Conservation (phyloP, 768 basidiomycete genomes). For the Sporobolomyces pararoseus region DNA sequence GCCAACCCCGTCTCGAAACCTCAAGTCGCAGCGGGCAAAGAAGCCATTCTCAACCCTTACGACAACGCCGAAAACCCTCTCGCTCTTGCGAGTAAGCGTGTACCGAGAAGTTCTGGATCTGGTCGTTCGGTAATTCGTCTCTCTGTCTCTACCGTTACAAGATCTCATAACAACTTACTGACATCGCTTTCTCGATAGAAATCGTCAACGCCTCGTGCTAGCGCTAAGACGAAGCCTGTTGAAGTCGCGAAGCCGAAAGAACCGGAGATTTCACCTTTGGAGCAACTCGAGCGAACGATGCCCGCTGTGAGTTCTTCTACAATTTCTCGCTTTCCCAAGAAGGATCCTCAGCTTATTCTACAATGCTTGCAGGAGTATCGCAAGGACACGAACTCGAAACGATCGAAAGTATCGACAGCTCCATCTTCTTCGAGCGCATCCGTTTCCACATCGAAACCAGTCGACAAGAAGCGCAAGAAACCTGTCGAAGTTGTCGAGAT, state of each 20-base stretch:
- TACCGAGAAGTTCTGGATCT: slow-evolving; percentile 3
- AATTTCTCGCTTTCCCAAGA: not conserved
- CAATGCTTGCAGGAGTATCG: slow-evolving; percentile 9
- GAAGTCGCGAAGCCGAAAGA: slow-evolving; percentile 4
- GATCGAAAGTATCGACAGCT: not conserved
- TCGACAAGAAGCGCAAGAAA: slow-evolving; percentile 13
- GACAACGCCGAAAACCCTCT: slow-evolving; percentile 18
- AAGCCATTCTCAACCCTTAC: slow-evolving; percentile 39
- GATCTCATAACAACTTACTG: too few species aligned
- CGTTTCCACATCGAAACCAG: not conserved
- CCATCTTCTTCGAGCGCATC: not conserved
- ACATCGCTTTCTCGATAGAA: slow-evolving; percentile 2
- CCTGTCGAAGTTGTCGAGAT: slow-evolving; percentile 21
- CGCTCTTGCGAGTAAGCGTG: not conserved
- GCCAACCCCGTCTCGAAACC: not conserved
- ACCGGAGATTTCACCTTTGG: slow-evolving; percentile 27
- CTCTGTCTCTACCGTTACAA: not conserved
- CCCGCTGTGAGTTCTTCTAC: slow-evolving; percentile 23
- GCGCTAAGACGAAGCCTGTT: not conserved
- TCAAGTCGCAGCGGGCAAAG: not conserved
- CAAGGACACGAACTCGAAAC: not conserved
- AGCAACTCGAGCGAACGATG: slow-evolving; percentile 39
- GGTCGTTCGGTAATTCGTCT: slow-evolving; percentile 1
- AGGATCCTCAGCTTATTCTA: not conserved
- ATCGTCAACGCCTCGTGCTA: not conserved